Evolutionary conservation across 345 rosid genomes (phyloP).

Genomic region (Streptanthus diversifolius): DNA sequence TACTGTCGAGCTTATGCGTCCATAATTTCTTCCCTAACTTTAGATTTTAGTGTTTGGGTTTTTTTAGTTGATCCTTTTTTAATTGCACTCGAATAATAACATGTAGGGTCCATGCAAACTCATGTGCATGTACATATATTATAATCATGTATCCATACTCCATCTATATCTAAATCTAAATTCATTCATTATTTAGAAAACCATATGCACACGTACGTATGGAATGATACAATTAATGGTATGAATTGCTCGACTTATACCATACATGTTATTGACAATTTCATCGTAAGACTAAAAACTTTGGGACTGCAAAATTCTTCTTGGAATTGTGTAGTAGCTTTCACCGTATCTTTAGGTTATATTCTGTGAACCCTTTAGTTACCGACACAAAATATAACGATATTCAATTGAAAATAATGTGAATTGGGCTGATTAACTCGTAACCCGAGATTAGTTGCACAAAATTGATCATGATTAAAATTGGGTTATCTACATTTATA

Average conservation of each 20-base stretch:
- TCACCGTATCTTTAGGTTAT: slow-evolving; percentile 21
- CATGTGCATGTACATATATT: slow-evolving; percentile 8
- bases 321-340: slow-evolving; percentile 8
- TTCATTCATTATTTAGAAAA: neutral
- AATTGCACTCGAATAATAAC: slow-evolving; percentile 3
- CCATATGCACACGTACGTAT: neutral
- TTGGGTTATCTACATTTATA: neutral
- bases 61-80: neutral
- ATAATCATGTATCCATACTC: neutral
- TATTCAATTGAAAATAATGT: neutral
- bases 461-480: neutral
- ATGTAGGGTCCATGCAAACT: slow-evolving; percentile 27
- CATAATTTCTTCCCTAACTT: slow-evolving; percentile 3
- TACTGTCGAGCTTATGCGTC: slow-evolving; percentile 13
- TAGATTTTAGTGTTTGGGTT: slow-evolving; percentile 22
- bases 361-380: slow-evolving; percentile 4
- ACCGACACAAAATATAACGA: slow-evolving; percentile 12
- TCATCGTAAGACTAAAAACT: slow-evolving; percentile 16
- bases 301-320: slow-evolving; percentile 29
- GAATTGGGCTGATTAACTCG: neutral
- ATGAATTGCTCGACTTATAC: slow-evolving; percentile 6
- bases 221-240: slow-evolving; percentile 2
- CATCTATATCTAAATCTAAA: neutral
- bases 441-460: neutral
- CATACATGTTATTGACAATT: slow-evolving; percentile 19